Evolutionary conservation across 176 grass and related monocot species (phyloP).

Genomic region (Eremochloa ophiuroides): DNA sequence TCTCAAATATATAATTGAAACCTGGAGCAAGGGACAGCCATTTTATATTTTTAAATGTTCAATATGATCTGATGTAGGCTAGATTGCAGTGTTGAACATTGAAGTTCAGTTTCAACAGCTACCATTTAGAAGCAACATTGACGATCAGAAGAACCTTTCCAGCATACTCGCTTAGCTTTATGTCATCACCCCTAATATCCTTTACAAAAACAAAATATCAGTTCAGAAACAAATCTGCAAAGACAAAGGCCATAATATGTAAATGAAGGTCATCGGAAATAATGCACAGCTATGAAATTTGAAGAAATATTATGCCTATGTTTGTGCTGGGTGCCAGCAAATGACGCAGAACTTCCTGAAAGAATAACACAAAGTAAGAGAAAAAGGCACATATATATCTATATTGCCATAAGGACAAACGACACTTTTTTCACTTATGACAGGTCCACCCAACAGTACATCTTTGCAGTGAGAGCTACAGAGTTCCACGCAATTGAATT

Average conservation of each 20-base stretch:
- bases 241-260: not conserved
- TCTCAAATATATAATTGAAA: not conserved
- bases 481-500: not conserved
- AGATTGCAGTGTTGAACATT: not conserved
- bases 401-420: not conserved
- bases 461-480: not conserved
- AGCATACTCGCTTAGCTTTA: constrained; percentile 44
- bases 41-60: not conserved
- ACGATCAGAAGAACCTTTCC: constrained; percentile 75
- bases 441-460: not conserved
- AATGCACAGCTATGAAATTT: not conserved
- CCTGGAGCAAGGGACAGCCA: not conserved
- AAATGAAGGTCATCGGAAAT: not conserved
- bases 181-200: constrained; percentile 52
- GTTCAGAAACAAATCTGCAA: not conserved
- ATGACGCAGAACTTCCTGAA: not conserved
- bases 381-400: not conserved
- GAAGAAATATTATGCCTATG: not conserved
- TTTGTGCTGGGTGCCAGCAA: not conserved
- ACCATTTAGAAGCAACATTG: constrained; percentile 80
- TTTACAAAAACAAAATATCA: constrained; percentile 21
- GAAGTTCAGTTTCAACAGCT: not conserved
- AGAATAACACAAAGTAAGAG: not conserved
- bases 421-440: not conserved
- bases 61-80: not conserved